Base-by-base conservation (phyloP, 441 rosid genomes). In the Viola pubescens region DNA sequence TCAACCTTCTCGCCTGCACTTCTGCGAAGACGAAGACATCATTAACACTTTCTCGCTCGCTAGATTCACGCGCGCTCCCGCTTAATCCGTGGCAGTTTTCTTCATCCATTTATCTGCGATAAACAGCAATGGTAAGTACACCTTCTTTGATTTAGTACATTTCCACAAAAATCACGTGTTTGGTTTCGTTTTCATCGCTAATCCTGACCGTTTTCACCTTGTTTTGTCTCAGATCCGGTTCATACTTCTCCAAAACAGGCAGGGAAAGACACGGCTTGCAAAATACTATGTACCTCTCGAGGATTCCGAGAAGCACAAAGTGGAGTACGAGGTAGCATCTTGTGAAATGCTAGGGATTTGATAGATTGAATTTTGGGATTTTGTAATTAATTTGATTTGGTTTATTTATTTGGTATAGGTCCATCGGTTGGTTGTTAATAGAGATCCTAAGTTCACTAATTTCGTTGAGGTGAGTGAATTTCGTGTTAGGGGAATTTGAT, bases 181-280 rank as follows among this genome's bases (percentile, higher is more conserved):
- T 57, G 16, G 9, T 43, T 54, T 49, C 19, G 39, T 48, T 56
- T 7, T 19, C 9, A 7, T 4, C 49, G 40, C 12, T 43, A n/a
- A 5, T 51, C 11, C 11, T 12, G n/a, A 13, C 46, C 4, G 53
- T 46, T 64, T 42, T 65, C 64, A 68, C 56, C 39, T 10, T 0
- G 5, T 5, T 48, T 34, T 38, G 13, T 12, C 52, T 52, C 88
- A 90, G 99, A 94, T 94, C 91, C 94, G 99, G 13, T 94, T 94
- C 88, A 90, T 94, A 57, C 82, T 94, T 64, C 74, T 94, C 75
- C 97, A 94, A 77, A 94, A 89, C 79, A 83, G 98, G 79, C 98
- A 94, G 72, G 98, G 98, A 3, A 94, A 94, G 86, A 94, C 98
- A 70, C 96, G 98, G 74, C 95, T 94, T 5, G 97, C 98, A 64